Conservation (phyloP, 2,329 filamentous ascomycete species). For the Microdochium trichocladiopsis region DNA sequence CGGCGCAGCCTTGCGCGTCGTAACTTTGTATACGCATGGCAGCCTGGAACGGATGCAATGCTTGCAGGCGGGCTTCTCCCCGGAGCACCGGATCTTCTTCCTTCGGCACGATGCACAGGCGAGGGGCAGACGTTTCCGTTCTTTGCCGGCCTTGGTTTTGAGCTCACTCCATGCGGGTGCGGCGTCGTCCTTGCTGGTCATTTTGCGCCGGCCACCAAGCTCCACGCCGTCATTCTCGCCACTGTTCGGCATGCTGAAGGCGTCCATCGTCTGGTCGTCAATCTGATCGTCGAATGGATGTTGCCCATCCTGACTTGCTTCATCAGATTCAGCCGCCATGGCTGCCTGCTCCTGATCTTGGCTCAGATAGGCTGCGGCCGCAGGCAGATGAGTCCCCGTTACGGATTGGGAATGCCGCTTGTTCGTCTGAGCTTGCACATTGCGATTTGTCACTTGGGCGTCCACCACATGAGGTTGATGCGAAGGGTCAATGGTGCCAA, state of each 20-base stretch:
- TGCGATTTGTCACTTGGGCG: background rate
- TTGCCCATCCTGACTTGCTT: conserved; percentile 33
- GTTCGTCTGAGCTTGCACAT: too few species aligned
- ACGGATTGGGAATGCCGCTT: too few species aligned
- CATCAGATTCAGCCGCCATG: conserved; percentile 34
- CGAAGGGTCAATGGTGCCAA: background rate
- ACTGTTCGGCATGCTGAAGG: conserved; percentile 46
- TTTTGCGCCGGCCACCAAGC: conserved; percentile 43
- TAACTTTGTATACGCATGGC: conserved; percentile 96
- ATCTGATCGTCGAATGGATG: conserved; percentile 37
- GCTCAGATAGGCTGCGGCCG: background rate
- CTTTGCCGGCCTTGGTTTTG: conserved; percentile 90
- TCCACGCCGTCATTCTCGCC: conserved; percentile 46
- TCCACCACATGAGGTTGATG: background rate
- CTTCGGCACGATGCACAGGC: conserved; percentile 93
- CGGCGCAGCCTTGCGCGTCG: conserved; percentile 85
- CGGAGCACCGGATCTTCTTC: conserved; percentile 97
- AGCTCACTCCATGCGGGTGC: conserved; percentile 71
- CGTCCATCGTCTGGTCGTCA: conserved; percentile 48
- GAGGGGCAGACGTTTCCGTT: conserved; percentile 83
- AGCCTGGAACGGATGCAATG: conserved; percentile 89
- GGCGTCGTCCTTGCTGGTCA: conserved; percentile 48
- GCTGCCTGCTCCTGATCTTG: conserved; percentile 5
- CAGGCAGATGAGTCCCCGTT: background rate
- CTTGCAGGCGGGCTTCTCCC: conserved; percentile 95